phyloP scores from a whole-genome alignment of 129 eudicot species.

The Arctium minus region DNA sequence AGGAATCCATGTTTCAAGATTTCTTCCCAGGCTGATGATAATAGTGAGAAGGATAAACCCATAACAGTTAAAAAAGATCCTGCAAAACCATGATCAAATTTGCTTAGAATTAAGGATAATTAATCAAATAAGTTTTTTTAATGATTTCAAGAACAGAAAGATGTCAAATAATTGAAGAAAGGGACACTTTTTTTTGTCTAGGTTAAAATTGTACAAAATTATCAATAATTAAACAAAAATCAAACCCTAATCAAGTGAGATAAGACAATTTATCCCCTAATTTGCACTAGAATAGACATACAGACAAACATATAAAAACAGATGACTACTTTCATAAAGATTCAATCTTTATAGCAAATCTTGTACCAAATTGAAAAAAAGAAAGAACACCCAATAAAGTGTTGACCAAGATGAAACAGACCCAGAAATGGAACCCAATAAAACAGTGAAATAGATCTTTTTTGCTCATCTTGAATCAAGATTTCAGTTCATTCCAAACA shows the following conservation, averaged over 20 bases:
- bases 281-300: background rate
- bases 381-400: background rate
- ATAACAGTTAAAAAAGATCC: constrained; percentile 28
- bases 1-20: constrained; percentile 34
- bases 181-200: background rate
- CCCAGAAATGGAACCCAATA: constrained; percentile 5
- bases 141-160: constrained; percentile 15
- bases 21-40: constrained; percentile 53
- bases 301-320: background rate
- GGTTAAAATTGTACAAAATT: background rate
- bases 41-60: constrained; percentile 57
- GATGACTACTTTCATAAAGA: background rate
- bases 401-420: constrained; percentile 1
- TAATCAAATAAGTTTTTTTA: background rate
- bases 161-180: constrained; percentile 19
- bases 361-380: constrained; percentile 2
- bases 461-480: background rate
- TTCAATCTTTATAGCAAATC: constrained; percentile 3
- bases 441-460: background rate
- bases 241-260: background rate
- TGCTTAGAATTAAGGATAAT: background rate
- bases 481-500: background rate
- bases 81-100: constrained; percentile 15
- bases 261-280: background rate
- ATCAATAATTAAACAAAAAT: constrained; percentile 6